Evolutionary conservation across 2,329 filamentous ascomycete genomes (phyloP), one percentile per base, ranked within the genome.

Genomic region (Fusarium sp.): DNA sequence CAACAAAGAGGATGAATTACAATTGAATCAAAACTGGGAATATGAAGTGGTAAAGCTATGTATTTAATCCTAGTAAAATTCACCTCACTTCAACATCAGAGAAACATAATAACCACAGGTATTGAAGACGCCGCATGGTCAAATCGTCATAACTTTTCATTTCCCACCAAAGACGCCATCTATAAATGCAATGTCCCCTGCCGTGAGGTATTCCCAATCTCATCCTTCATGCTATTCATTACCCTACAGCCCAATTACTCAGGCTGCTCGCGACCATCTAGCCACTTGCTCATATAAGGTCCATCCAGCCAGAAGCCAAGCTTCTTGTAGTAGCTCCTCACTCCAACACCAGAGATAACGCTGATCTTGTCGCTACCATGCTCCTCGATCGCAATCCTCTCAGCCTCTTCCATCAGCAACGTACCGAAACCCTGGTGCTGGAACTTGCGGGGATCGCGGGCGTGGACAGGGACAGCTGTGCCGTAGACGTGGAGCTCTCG

Each of bases 361-460:
- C 93, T 96, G 57, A 99, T 93, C 85, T 99, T 99, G 64, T 87
- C 86, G 74, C 94, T 98, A 8, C 94, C 92, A 77, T 99, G 96
- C 81, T 99, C 96, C 69, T 98, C 92, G 57, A 93, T 88, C 1
- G 97, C 95, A 69, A 99, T 99, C 52, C 94, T 87, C 82, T 98
- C 96, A 0, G 96, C 97, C 82, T 98, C 95, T 77, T 98, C 95
- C 97, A 99, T 99, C 70, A 99, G 78, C 65, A 99, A 80, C 3
- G 96, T 99, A 47, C 96, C 96, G 72, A 97, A 99, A 1, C 96
- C 96, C 78, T 98, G 96, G 81, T 99, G 96, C 83, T 99, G 96
- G 81, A 98, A 98, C 81, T 98, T 98, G 80, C 92, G 91, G 21
- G 95, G 94, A 74, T 99, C 96, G 58, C 97, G 88, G 11, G 94